A percentile compares a stretch with the other conserved stretches of the same genome.
These are phyloP conservation scores for Pseudopyricularia cyperi DNA, from an alignment of 2,329 filamentous ascomycete genomes.

Conservation along the genomic window DNA sequence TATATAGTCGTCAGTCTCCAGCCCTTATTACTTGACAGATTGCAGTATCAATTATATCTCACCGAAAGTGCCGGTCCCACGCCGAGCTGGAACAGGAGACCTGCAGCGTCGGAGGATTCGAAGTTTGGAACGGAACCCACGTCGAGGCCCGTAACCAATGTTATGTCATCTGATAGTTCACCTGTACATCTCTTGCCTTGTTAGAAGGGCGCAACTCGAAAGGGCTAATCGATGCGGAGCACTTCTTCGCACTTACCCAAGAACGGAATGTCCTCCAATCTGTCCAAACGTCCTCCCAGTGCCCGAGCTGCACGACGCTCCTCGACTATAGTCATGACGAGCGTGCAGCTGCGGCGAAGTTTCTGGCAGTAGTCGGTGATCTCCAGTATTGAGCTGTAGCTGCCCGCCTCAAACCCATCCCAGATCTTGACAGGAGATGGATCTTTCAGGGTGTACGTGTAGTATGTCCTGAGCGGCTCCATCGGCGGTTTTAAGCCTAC, in stretches of 20 bases:
- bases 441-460: conserved; percentile 24
- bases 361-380: conserved; percentile 30
- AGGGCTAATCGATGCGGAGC: background rate
- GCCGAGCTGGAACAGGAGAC: conserved; percentile 30
- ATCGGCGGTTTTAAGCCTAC: conserved; percentile 21
- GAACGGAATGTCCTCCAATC: conserved; percentile 29
- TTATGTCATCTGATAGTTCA: conserved; percentile 24
- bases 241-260: conserved; percentile 24
- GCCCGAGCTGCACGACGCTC: conserved; percentile 31
- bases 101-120: conserved; percentile 20
- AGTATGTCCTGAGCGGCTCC: conserved; percentile 31
- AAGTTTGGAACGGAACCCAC: conserved; percentile 38
- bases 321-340: conserved; percentile 39
- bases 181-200: conserved; percentile 15
- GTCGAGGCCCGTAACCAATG: conserved; percentile 32
- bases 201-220: background rate
- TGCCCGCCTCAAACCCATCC: conserved; percentile 35
- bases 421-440: conserved; percentile 26
- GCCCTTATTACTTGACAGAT: too few relatives aligned
- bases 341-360: conserved; percentile 35
- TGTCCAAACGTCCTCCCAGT: conserved; percentile 24
- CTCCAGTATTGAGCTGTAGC: conserved; percentile 35
- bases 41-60: too few relatives aligned
- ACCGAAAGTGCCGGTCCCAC: conserved; percentile 39
- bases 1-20: background rate